Conservation (phyloP, 176 grass and related monocot species). For the Aegilops sharonensis region DNA sequence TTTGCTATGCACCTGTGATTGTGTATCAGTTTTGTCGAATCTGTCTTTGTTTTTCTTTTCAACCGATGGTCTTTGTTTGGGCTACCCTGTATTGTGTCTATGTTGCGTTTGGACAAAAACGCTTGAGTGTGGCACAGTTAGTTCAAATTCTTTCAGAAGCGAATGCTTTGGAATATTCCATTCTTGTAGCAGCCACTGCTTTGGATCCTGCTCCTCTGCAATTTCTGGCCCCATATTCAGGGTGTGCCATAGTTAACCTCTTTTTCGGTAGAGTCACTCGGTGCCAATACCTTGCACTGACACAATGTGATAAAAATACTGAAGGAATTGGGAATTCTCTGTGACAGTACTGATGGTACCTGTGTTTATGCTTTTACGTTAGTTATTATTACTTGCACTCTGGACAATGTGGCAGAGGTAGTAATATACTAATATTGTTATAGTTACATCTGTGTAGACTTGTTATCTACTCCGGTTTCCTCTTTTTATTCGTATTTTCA, state of each 20-base stretch:
- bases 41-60: background rate
- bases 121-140: too few relatives aligned
- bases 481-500: slow-evolving; percentile 14
- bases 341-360: background rate
- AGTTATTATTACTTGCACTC: background rate
- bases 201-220: too few relatives aligned
- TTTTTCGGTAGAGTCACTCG: background rate
- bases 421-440: background rate
- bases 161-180: too few relatives aligned
- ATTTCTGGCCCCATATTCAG: too few relatives aligned
- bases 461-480: background rate
- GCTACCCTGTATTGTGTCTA: background rate
- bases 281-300: background rate
- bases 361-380: background rate
- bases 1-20: background rate
- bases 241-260: background rate
- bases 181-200: too few relatives aligned
- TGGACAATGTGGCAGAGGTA: background rate
- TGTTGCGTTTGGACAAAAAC: too few relatives aligned
- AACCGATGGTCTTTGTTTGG: background rate
- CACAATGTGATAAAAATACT: background rate
- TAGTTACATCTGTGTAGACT: background rate
- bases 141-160: too few relatives aligned
- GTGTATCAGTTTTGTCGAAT: background rate
- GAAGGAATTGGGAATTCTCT: background rate